phyloP scores from a whole-genome alignment of 1,284 basidiomycete species.

The Blastosporella zonata region DNA sequence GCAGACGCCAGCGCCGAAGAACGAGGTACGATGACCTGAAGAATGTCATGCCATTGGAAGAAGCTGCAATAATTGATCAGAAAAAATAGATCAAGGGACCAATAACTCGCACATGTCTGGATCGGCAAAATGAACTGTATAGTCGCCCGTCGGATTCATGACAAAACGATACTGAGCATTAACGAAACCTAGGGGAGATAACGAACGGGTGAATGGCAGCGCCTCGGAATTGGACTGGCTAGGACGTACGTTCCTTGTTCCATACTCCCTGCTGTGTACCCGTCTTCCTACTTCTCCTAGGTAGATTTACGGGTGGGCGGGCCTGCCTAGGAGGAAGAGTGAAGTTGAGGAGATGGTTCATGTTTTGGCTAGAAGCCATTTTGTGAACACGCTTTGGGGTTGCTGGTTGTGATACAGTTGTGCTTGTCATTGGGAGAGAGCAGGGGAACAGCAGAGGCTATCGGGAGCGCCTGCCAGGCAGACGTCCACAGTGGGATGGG shows the following conservation, averaged over 20 bases:
- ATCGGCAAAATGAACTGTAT: conserved; percentile 93
- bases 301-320: conserved; percentile 52
- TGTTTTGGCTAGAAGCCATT: conserved; percentile 63
- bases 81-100: conserved; percentile 8
- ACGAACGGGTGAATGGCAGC: conserved; percentile 8
- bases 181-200: conserved; percentile 67
- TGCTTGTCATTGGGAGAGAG: conserved; percentile 37
- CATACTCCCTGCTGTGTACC: conserved; percentile 63
- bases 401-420: conserved; percentile 30
- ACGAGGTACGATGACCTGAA: conserved; percentile 92
- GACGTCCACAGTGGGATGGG: conserved; percentile 23
- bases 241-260: conserved; percentile 82
- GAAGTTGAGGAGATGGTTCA: conserved; percentile 84
- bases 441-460: not conserved
- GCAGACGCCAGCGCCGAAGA: conserved; percentile 60
- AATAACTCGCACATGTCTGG: conserved; percentile 77
- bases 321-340: conserved; percentile 76
- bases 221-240: not conserved
- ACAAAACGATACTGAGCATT: conserved; percentile 94
- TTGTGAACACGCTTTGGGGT: conserved; percentile 58
- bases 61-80: conserved; percentile 49
- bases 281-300: conserved; percentile 71
- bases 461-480: conserved; percentile 20
- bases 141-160: conserved; percentile 88
- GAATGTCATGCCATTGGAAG: conserved; percentile 95